A percentile compares a stretch with the other conserved stretches of the same genome.
These are phyloP conservation scores for Jamesozyma gamospora DNA, from an alignment of 805 yeast species.

Conservation along the genomic window DNA sequence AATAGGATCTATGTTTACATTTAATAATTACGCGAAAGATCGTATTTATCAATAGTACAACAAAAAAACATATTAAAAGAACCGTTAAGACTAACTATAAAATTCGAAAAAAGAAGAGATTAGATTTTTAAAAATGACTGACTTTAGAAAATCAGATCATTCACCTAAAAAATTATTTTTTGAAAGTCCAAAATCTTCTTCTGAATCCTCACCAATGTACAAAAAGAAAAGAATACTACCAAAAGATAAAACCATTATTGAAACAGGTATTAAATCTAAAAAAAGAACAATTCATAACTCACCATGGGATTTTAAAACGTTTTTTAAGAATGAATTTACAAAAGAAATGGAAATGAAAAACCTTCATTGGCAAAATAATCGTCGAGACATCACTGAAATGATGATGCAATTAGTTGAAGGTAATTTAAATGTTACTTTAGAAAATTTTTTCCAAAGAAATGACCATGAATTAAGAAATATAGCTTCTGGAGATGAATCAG, in stretches of 20 bases:
- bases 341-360: conserved; percentile 11
- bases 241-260: background rate
- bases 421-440: conserved; percentile 16
- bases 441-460: conserved; percentile 17
- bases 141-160: too few species aligned
- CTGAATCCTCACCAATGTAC: background rate
- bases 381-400: conserved; percentile 10
- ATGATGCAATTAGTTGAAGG: conserved; percentile 20
- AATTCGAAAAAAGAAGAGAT: too few species aligned
- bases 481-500: conserved; percentile 8
- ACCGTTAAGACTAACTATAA: too few species aligned
- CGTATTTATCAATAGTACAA: too few species aligned
- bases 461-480: conserved; percentile 12
- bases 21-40: too few species aligned
- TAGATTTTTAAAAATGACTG: too few species aligned
- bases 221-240: background rate
- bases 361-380: conserved; percentile 19
- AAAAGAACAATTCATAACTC: background rate
- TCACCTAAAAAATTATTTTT: conserved; percentile 1
- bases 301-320: conserved; percentile 21
- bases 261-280: background rate
- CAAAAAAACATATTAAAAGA: too few species aligned
- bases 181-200: conserved; percentile 1
- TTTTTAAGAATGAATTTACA: conserved; percentile 13
- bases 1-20: too few species aligned